Evolutionary conservation across 1,284 basidiomycete species (phyloP), one percentile per base, ranked within the genome.

Genomic region (Leccinum variabile): DNA sequence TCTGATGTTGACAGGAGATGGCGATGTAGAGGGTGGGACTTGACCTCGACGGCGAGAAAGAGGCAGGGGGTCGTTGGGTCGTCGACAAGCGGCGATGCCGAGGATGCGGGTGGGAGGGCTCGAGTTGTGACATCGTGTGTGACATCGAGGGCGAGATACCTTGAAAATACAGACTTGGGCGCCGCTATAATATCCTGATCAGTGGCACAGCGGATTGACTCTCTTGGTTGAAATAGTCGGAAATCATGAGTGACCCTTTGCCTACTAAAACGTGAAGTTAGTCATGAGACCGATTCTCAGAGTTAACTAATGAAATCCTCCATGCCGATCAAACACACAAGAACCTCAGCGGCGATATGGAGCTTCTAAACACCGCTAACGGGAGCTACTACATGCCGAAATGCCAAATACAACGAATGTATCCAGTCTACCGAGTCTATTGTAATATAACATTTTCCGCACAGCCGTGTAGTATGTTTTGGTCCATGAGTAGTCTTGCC

Each of bases 211-310:
- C 97, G 89, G 70, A 99, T 97, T 16, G 93, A 96, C 2, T 95
- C 2, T 95, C 91, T 75, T 99, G 97, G 78, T 98, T 99, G 68
- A 95, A 83, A 78, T 99, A 96, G 78, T 99, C 97, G 1, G 95
- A 98, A 69, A 99, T 96, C 70, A 99, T 90, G 18, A 99, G 81
- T 72, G 92, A 95, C 3, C 97, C 97, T 71, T 97, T 97, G 68
- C 84, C 82, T 59, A 95, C 92, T 96, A 63, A 22, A 22, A 22
- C 18, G 18, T 22, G 18, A 94, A 96, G 79, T 99, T 99, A 64
- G 97, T 99, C 14, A 97, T 97, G 71, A 97, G 98, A 37, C 97
- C 97, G 95, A 98, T 98, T 5, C 18, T 22, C 18, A 22, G 94
- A 96, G 67, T 91, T 87, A 68, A 99, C 88, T 65, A 98, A 82